Conservation (phyloP, 2,329 filamentous ascomycete species). For the Colletotrichum sp. region DNA sequence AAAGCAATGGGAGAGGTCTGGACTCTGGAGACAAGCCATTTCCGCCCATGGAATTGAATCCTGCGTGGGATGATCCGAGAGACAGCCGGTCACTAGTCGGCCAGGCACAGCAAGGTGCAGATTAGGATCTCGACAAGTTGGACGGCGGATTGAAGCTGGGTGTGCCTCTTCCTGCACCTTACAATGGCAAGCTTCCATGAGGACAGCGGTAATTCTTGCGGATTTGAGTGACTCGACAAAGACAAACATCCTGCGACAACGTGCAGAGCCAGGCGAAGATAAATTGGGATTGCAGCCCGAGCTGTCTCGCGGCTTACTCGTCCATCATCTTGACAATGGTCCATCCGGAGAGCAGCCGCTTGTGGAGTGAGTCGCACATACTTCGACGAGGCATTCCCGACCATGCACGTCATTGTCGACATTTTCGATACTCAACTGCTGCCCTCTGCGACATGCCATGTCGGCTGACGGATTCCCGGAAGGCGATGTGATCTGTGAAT, state of each 20-base stretch:
- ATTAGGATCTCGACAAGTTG: not conserved
- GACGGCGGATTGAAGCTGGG: not conserved
- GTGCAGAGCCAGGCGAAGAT: not conserved
- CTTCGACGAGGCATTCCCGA: not conserved
- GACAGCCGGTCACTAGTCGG: not conserved
- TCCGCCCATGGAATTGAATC: not conserved
- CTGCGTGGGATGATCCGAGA: slow-evolving; percentile 6
- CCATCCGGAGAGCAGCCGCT: not conserved
- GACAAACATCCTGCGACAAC: not conserved
- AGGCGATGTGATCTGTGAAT: not conserved
- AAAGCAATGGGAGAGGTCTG: slow-evolving; percentile 10
- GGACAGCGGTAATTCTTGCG: not conserved
- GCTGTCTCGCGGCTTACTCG: not conserved
- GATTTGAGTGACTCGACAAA: not conserved
- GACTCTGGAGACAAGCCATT: not conserved
- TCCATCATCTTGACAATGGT: not conserved
- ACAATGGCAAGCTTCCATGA: not conserved
- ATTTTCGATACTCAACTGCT: not conserved
- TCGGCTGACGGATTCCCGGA: not conserved
- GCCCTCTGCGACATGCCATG: not conserved
- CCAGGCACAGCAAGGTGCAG: not conserved
- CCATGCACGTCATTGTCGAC: not conserved
- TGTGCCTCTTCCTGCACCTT: not conserved
- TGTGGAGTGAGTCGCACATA: not conserved
- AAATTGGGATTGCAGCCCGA: not conserved